Evolutionary conservation across 2,329 filamentous ascomycete genomes (phyloP).

Genomic region (Colletotrichum sublineola): DNA sequence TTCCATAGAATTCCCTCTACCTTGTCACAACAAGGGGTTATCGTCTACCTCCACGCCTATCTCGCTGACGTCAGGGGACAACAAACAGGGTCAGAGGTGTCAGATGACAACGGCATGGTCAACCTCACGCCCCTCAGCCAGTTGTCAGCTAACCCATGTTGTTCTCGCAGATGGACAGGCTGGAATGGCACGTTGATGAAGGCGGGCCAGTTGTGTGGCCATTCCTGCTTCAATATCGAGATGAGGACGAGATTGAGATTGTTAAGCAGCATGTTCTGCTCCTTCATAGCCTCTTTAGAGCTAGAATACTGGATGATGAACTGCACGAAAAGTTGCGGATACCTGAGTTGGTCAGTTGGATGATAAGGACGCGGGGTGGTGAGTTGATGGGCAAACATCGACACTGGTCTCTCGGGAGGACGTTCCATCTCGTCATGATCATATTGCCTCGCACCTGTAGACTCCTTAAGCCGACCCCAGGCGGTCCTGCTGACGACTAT

Average conservation of each 20-base stretch:
- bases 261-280: slow-evolving; percentile 91
- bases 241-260: slow-evolving; percentile 98
- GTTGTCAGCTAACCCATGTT: slow-evolving; percentile 80
- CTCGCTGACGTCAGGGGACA: too few species aligned
- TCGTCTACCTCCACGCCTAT: too few species aligned
- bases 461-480: too few species aligned
- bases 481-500: too few species aligned
- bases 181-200: slow-evolving; percentile 99
- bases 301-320: slow-evolving; percentile 96
- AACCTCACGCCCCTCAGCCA: too few species aligned
- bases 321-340: slow-evolving; percentile 99
- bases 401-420: slow-evolving; percentile 94
- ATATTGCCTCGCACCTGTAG: slow-evolving; percentile 98
- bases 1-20: too few species aligned
- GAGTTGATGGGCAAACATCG: slow-evolving; percentile 67
- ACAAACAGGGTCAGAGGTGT: too few species aligned
- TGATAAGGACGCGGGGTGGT: slow-evolving; percentile 15
- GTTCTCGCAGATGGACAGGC: slow-evolving; percentile 98
- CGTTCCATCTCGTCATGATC: slow-evolving; percentile 99
- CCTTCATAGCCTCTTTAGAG: slow-evolving; percentile 87
- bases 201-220: slow-evolving; percentile 99
- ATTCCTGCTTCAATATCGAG: slow-evolving; percentile 98
- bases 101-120: too few species aligned
- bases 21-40: too few species aligned
- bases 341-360: slow-evolving; percentile 63